Base-by-base conservation (phyloP, 1,284 basidiomycete species). In the Ceratobasidium sp. region DNA sequence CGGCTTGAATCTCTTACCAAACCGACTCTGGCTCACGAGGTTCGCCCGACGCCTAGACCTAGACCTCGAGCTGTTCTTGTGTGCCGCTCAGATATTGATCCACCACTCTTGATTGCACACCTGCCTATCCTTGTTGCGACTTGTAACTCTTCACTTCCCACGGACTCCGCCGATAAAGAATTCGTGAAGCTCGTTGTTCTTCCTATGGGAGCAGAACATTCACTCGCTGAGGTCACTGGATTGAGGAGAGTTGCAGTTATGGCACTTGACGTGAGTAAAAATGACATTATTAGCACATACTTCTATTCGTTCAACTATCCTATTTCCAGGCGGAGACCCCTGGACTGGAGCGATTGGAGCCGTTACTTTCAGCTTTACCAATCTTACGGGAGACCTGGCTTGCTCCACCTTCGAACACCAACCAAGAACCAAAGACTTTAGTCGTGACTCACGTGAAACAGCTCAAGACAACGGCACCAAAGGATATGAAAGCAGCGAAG, bases 401-500 rank as follows among this genome's bases (percentile, higher is more conserved):
- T 13, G 83, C 86, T 2, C 83, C 82, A 26, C 80, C 81, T 9
- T 23, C 68, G 49, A 9, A 76, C 42, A 23, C 73, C 60, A 56
- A 40, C 72, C 71, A 80, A 68, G 71, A 80, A 61, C 79, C 80
- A 71, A 70, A 79, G 26, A 15, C 53, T 26, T 39, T 80, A n/a
- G 86, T 94, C 55, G 91, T 93, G 4, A 94, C 95, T 0, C 93
- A 95, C 82, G 89, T 97, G 83, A 97, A 97, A 83, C 95, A 96
- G 79, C 85, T 97, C n/a, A 89, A 89, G 28, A 97, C 95, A 0
- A 92, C 91, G 28, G 89, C 91, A 1, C 96, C 96, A 0, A 91
- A 90, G 81, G 94, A 97, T 83, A 92, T 94, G 88, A 92, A 89
- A 81, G 89, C 87, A 33, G 90, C 91, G 55, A 97, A 94, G 84